Evolutionary conservation across 23 red algal genomes (phyloP).

Genomic region (Agarophyton chilense): DNA sequence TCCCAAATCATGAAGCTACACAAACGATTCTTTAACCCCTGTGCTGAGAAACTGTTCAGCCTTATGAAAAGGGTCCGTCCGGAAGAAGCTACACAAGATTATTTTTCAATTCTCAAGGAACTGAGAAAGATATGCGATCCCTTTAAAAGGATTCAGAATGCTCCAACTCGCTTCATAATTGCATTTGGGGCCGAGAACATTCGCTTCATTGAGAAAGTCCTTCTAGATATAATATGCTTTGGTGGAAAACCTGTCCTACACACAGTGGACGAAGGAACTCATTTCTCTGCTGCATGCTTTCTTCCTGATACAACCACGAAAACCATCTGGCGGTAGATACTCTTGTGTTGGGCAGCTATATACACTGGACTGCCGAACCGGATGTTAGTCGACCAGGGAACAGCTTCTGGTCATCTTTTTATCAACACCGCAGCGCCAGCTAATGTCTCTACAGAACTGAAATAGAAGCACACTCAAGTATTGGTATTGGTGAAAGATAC

Average conservation of each 20-base stretch:
- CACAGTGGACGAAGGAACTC: neutral
- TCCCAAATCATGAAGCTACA: slow-evolving; percentile 13
- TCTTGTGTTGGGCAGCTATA: neutral
- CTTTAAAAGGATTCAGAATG: slow-evolving; percentile 32
- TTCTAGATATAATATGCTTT: slow-evolving; percentile 22
- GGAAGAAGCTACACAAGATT: slow-evolving; percentile 33
- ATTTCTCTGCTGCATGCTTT: neutral
- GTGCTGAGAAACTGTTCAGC: slow-evolving; percentile 22
- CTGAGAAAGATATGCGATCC: slow-evolving; percentile 26
- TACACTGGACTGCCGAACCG: slow-evolving; percentile 10
- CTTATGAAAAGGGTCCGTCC: slow-evolving; percentile 1
- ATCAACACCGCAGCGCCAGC: neutral
- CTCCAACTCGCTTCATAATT: slow-evolving; percentile 10
- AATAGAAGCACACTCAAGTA: slow-evolving; percentile 30
- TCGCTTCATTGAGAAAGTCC: slow-evolving; percentile 12
- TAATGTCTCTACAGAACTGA: neutral
- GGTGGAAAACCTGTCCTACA: slow-evolving; percentile 2
- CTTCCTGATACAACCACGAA: neutral
- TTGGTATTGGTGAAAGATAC: slow-evolving; percentile 22
- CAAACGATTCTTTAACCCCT: slow-evolving; percentile 27
- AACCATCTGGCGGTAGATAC: neutral
- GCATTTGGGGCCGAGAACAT: neutral
- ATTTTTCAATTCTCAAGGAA: slow-evolving; percentile 1
- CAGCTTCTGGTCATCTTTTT: neutral
- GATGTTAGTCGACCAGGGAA: slow-evolving; percentile 13